Percentiles rank a stretch among this genome's conserved stretches.
These are phyloP conservation scores for Glebionis coronaria DNA, from an alignment of 129 eudicot genomes.

Conservation along the genomic window DNA sequence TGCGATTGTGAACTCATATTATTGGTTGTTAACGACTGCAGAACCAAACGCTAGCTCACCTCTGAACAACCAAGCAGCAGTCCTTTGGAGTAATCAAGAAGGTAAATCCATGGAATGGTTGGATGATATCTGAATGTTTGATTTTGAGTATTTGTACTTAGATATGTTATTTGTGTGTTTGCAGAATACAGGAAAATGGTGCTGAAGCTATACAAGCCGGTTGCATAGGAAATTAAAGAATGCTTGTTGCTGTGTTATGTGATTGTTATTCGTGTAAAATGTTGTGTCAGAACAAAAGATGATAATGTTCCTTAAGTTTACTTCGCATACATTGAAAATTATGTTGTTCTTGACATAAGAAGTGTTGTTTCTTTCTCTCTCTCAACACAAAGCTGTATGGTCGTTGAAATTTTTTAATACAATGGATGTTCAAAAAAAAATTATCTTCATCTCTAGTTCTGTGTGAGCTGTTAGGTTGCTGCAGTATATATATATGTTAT, in stretches of 20 bases:
- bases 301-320: not conserved
- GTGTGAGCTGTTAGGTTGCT: not conserved
- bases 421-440: not conserved
- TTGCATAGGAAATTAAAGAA: conserved; percentile 17
- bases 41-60: conserved; percentile 96
- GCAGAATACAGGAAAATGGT: conserved; percentile 98
- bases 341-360: conserved; percentile 5
- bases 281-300: conserved; percentile 16
- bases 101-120: conserved; percentile 33
- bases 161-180: not conserved
- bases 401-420: not conserved
- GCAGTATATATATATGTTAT: no score
- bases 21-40: conserved; percentile 14
- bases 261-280: not conserved
- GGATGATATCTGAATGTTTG: not conserved
- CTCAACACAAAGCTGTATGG: no score
- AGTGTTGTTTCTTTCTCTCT: not conserved
- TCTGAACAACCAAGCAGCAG: conserved; percentile 87
- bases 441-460: not conserved
- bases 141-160: not conserved
- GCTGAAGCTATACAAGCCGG: conserved; percentile 78
- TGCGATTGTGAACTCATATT: not conserved
- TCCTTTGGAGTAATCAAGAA: conserved; percentile 95
- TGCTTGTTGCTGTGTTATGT: not conserved
- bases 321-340: conserved; percentile 9